Percentiles rank a stretch among this genome's conserved stretches.
Evolutionary conservation across 768 basidiomycete species (phyloP).

Genomic region (Termitomyces bulborhizus): DNA sequence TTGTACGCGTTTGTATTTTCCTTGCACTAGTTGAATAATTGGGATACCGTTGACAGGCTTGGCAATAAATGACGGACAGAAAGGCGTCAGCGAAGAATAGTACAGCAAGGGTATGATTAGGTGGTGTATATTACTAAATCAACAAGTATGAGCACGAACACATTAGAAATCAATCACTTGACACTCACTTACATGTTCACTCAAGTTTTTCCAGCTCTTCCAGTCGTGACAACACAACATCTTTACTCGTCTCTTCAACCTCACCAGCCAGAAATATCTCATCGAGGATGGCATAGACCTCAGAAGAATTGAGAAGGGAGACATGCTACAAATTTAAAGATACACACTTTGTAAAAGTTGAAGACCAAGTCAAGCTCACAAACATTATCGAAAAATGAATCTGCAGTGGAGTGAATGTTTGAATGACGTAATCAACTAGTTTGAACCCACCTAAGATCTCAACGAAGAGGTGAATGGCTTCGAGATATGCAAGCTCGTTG

Average conservation of each 20-base stretch:
- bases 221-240: slow-evolving; percentile 85
- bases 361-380: slow-evolving; percentile 98
- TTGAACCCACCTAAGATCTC: slow-evolving; percentile 80
- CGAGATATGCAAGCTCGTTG: slow-evolving; percentile 95
- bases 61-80: not conserved
- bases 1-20: not conserved
- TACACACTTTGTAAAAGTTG: slow-evolving; percentile 90
- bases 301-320: not conserved
- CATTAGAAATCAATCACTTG: not conserved
- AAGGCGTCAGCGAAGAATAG: not conserved
- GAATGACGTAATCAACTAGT: not conserved
- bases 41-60: not conserved
- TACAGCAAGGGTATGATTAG: slow-evolving; percentile 11
- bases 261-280: slow-evolving; percentile 98
- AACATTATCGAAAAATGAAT: slow-evolving; percentile 98
- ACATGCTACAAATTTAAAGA: not conserved
- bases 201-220: slow-evolving; percentile 94
- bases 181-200: slow-evolving; percentile 23
- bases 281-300: slow-evolving; percentile 98
- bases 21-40: not conserved
- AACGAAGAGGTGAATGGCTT: slow-evolving; percentile 97
- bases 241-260: slow-evolving; percentile 97
- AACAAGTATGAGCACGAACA: not conserved
- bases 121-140: not conserved
- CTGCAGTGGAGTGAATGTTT: slow-evolving; percentile 32